Evolutionary conservation across 305 asterid species (phyloP), one percentile per base, ranked within the genome.

Genomic region (Fraxinus angustifolia): DNA sequence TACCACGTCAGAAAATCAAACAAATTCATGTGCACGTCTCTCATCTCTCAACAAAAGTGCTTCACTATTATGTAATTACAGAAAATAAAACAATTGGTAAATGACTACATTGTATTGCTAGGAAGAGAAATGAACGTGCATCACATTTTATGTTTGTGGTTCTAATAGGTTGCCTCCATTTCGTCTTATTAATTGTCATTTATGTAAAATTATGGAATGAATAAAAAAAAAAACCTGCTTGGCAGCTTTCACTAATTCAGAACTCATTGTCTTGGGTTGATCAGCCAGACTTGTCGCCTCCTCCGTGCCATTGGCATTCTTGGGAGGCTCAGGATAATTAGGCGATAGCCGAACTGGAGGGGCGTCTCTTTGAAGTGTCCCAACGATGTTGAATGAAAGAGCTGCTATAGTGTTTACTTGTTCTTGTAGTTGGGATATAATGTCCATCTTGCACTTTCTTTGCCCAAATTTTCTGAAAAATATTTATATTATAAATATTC

Each of bases 351-450:
- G 94, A 28, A 92, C 97, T 3, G 97, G 94, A 80, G 93, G 91
- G 67, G 97, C 96, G 75, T 92, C 98, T 84, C 97, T 90, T 80
- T 94, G 98, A 80, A 94, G 96, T 2, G 95, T 88, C 23, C 98
- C 97, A 40, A 91, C 86, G 21, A 96, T 90, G 72, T 92, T 94
- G 89, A 91, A 91, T 17, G 97, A 92, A 71, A 94, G 77, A 75
- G 93, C 87, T 40, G 96, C 94, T 36, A 91, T 78, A 7, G 92
- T 83, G 77, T 94, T 92, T 70, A 87, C 91, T 83, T 94, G 96
- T 82, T 94, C 98, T 86, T 94, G 97, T 82, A 94, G 79, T 83
- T 92, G 96, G 21, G 97, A 89, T 79, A 92, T 93, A 81, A 93
- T 92, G 83, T 93, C 98, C 97, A 94, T 92, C 86, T 71, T 78